Conservation (phyloP, 2,329 filamentous ascomycete species). For the Botrytis deweyae region DNA sequence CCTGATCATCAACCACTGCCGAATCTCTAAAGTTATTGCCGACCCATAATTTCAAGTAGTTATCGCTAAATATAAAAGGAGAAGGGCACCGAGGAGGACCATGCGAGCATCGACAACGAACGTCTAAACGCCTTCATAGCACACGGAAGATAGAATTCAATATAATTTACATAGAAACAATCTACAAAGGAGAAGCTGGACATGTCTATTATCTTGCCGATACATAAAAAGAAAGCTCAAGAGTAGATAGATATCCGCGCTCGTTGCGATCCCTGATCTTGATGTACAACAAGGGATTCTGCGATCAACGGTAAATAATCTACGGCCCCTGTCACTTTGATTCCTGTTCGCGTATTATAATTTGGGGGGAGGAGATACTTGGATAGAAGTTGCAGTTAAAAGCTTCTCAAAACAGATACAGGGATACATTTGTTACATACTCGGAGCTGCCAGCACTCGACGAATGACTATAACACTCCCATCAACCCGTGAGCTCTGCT, state of each 20-base stretch:
- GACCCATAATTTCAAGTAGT: neutral
- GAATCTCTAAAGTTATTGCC: neutral
- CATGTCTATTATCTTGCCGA: neutral
- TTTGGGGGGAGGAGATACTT: neutral
- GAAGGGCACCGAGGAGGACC: neutral
- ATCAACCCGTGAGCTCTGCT: neutral
- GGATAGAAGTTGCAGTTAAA: neutral
- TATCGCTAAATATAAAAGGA: neutral
- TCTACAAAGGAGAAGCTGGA: neutral
- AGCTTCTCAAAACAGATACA: neutral
- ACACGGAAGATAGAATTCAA: neutral
- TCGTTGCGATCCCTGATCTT: neutral
- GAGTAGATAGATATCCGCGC: neutral
- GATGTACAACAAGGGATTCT: neutral
- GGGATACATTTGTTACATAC: neutral
- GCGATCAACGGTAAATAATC: neutral
- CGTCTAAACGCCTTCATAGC: neutral
- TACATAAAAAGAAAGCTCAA: neutral
- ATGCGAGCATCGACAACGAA: neutral
- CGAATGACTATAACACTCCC: neutral
- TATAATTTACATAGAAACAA: neutral
- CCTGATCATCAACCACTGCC: neutral
- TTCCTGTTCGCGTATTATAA: neutral
- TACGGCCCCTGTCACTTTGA: neutral
- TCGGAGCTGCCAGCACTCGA: neutral